phyloP scores from a whole-genome alignment of 176 grass and related monocot genomes.

The Alopecurus myosuroides region DNA sequence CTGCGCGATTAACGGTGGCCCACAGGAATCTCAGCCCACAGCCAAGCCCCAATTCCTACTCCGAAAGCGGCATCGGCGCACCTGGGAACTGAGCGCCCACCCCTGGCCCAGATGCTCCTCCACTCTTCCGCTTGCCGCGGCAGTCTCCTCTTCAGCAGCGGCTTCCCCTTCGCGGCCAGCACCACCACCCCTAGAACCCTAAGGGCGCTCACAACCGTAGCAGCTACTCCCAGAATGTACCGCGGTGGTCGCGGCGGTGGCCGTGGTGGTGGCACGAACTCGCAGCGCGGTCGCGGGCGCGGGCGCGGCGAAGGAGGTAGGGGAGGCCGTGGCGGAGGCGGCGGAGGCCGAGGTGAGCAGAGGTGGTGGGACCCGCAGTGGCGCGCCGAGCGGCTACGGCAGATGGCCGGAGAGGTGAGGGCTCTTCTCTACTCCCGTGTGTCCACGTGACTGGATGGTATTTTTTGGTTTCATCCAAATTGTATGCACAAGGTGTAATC shows the following conservation, averaged over 20 bases:
- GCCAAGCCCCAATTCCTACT: not conserved
- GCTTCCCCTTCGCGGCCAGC: not conserved
- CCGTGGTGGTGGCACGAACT: conserved; percentile 37
- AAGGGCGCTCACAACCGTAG: conserved; percentile 2
- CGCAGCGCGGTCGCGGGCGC: conserved; percentile 44
- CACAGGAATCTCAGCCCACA: not conserved
- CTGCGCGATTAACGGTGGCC: not conserved
- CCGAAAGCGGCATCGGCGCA: not conserved
- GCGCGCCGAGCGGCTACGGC: conserved; percentile 82
- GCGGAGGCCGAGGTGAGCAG: conserved; percentile 64
- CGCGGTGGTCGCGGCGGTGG: conserved; percentile 57
- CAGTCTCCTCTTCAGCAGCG: not conserved
- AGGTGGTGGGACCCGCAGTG: conserved; percentile 92
- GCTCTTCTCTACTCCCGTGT: not conserved
- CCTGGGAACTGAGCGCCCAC: not conserved
- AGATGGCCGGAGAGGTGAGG: conserved; percentile 66
- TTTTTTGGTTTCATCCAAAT: not conserved
- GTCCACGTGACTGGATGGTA: not conserved
- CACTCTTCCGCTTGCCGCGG: conserved; percentile 17
- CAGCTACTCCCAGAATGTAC: conserved; percentile 47
- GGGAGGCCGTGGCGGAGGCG: conserved; percentile 32
- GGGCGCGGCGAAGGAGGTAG: conserved; percentile 30
- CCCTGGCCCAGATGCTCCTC: conserved; percentile 22
- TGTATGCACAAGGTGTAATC: not conserved
- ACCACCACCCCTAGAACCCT: not conserved